These are phyloP conservation scores for Fraxinus nigra DNA, from an alignment of 305 asterid species.

Conservation along the genomic window DNA sequence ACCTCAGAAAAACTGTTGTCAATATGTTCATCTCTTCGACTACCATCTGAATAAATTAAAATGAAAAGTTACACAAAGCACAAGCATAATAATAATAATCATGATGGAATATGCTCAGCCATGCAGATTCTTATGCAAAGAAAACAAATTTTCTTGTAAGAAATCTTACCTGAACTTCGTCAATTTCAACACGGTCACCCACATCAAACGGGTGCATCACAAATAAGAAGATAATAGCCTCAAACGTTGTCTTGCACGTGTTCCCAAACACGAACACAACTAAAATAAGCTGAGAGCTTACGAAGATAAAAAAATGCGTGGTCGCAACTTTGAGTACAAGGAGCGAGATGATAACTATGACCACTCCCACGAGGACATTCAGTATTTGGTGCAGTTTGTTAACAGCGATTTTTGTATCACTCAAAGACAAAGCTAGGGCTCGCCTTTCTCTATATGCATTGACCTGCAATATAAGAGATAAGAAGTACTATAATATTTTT, in stretches of 20 bases:
- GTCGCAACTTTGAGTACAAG: neutral
- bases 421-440: neutral
- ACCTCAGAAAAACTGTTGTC: constrained; percentile 68
- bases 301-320: constrained; percentile 25
- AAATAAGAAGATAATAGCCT: constrained; percentile 76
- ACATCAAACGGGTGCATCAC: constrained; percentile 95
- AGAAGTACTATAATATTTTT: no score
- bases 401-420: neutral
- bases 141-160: neutral
- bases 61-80: neutral
- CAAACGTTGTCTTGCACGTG: constrained; percentile 77
- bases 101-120: neutral
- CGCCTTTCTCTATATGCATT: no score
- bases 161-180: constrained; percentile 66
- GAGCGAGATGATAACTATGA: neutral
- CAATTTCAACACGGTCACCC: constrained; percentile 83
- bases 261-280: constrained; percentile 84
- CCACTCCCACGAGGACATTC: neutral
- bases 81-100: neutral
- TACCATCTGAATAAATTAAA: constrained; percentile 55
- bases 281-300: constrained; percentile 73
- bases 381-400: neutral
- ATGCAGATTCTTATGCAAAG: neutral
- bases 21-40: constrained; percentile 89
- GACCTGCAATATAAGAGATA: no score